Conservation (phyloP, 1,139 yeast genomes). For the Taphrina populina region DNA sequence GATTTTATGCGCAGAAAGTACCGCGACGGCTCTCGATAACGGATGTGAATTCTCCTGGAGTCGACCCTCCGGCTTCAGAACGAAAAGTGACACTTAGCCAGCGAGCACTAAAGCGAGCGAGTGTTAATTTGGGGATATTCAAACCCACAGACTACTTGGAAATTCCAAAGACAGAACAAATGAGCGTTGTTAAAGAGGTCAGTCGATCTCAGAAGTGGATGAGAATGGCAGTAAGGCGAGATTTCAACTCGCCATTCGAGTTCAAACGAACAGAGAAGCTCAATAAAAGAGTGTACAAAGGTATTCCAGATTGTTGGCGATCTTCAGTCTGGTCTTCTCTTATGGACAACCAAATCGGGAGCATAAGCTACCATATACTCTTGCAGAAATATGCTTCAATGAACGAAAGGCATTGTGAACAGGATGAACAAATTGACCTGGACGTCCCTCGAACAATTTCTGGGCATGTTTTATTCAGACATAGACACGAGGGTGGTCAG, state of each 20-base stretch:
- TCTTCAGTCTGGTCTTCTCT: slow-evolving; percentile 36
- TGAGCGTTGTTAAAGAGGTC: slow-evolving; percentile 6
- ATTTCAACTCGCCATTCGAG: background rate
- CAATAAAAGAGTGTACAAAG: slow-evolving; percentile 37
- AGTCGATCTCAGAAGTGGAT: slow-evolving; percentile 23
- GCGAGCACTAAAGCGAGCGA: slow-evolving; percentile 9
- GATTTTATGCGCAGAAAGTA: slow-evolving; percentile 10
- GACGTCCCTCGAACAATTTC: slow-evolving; percentile 41
- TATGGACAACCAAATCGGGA: slow-evolving; percentile 31
- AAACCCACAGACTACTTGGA: slow-evolving; percentile 1
- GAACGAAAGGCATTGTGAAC: slow-evolving; percentile 33
- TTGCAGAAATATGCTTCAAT: slow-evolving; percentile 6
- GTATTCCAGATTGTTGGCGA: slow-evolving; percentile 41
- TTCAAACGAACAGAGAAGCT: slow-evolving; percentile 27
- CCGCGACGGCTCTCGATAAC: slow-evolving; percentile 16
- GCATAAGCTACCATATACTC: slow-evolving; percentile 10
- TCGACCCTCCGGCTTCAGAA: slow-evolving; percentile 3
- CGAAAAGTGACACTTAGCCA: slow-evolving; percentile 3
- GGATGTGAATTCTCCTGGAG: no score
- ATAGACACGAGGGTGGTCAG: slow-evolving; percentile 40
- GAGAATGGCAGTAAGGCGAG: slow-evolving; percentile 9
- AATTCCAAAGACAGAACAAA: background rate
- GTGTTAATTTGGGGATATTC: slow-evolving; percentile 1
- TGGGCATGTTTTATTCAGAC: slow-evolving; percentile 39
- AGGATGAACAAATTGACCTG: slow-evolving; percentile 40